phyloP scores from a whole-genome alignment of 495 filamentous ascomycete species.

The Penicillium canescens region DNA sequence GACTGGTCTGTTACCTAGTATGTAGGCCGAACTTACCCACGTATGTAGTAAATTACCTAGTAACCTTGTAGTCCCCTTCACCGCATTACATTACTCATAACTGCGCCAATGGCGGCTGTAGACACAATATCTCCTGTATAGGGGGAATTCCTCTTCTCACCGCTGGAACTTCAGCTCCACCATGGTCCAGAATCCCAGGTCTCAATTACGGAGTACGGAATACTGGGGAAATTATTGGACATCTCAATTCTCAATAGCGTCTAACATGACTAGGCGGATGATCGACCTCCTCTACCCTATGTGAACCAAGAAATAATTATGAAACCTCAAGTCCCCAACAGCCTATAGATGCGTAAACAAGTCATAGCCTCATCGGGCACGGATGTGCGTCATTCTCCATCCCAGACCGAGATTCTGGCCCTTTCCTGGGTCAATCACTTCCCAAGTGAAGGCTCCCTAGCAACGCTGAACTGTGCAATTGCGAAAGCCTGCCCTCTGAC shows the following conservation, averaged over 20 bases:
- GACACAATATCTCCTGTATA: neutral
- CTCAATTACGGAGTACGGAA: neutral
- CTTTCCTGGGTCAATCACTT: slow-evolving; percentile 10
- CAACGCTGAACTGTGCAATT: slow-evolving; percentile 4
- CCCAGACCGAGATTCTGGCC: slow-evolving; percentile 6
- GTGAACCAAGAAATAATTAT: neutral
- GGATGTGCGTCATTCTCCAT: slow-evolving; percentile 9
- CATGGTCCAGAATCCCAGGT: slow-evolving; percentile 5
- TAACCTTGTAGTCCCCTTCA: no score
- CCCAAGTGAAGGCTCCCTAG: slow-evolving; percentile 9
- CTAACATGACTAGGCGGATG: slow-evolving; percentile 7
- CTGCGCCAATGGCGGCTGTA: slow-evolving; percentile 9
- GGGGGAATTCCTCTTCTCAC: slow-evolving; percentile 1
- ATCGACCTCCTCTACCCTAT: slow-evolving; percentile 1
- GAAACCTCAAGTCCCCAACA: neutral
- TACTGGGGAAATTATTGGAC: neutral
- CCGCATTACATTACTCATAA: no score
- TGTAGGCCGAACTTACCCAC: neutral
- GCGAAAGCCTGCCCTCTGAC: slow-evolving; percentile 2
- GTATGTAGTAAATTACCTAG: neutral
- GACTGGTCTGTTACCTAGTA: neutral
- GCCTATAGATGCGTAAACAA: slow-evolving; percentile 7
- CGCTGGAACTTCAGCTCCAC: slow-evolving; percentile 11
- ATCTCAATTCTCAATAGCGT: neutral
- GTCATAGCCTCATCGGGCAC: slow-evolving; percentile 3